These are phyloP conservation scores for sweet orange (Citrus sinensis) DNA, from an alignment of 345 rosid genomes.

Conservation along the genomic window DVS_A1.0 CM039165.1:4938501-4939000, in stretches of 20 bases:
- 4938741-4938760: too few species aligned
- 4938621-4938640: slow-evolving; percentile 14
- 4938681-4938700: too few species aligned
- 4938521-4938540: not conserved
- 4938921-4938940: slow-evolving; percentile 19
- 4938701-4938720: too few species aligned
- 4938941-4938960: slow-evolving; percentile 7
- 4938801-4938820: too few species aligned
- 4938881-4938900: slow-evolving; percentile 1
- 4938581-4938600: slow-evolving; percentile 4
- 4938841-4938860: too few species aligned
- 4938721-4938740: too few species aligned
- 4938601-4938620: not conserved
- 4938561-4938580: too few species aligned
- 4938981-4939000: slow-evolving; percentile 7
- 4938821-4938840: too few species aligned
- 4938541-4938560: not conserved
- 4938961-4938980: not conserved
- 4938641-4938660: not conserved
- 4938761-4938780: too few species aligned
- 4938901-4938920: slow-evolving; percentile 16
- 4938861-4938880: not conserved
- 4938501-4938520: not conserved
- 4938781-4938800: too few species aligned
- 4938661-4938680: too few species aligned